Evolutionary conservation across 495 filamentous ascomycete species (phyloP), one percentile per base, ranked within the genome.

Genomic region (Tuber umbilicatum): DNA sequence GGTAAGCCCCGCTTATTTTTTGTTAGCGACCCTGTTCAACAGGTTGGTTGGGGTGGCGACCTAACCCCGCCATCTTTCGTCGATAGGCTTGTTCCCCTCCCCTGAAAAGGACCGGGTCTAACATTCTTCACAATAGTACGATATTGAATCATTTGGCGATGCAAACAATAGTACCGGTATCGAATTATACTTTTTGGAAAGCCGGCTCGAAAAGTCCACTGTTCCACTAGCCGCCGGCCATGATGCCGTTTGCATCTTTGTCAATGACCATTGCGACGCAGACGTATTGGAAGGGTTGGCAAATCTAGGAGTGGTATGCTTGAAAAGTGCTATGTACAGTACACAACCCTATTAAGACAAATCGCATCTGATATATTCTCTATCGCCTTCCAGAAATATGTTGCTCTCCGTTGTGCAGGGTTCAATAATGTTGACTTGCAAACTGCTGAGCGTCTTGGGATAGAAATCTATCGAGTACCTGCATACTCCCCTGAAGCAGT

Each of bases 401-500:
- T 82, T 60, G 81, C 81, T 31, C 87, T 92, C 70, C 89, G 90
- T 78, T 92, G 90, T 83, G 90, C 90, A 0, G 90, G 90, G 45
- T 91, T 86, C 85, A 92, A 92, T 82, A 89, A 91, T 80, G 86
- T 92, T 74, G 87, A 91, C 80, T 85, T 92, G 21, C 45, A 64
- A 12, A 81, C 84, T 0, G 90, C 90, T 75, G 84, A 88, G 75
- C 76, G 79, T 37, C 85, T 90, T 5, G 87, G 87, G 60, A 79
- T 92, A 80, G 88, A 89, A 81, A 89, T 92, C 70, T 89, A 88
- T 74, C 88, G 88, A 73, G 90, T 92, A 35, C 89, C 90, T 0
- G 85, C 89, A 1, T 92, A 92, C 82, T 89, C 88, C 5, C 90
- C 90, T 74, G 90, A 91, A 78, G 89, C 90, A 5, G 90, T 92